phyloP scores from a whole-genome alignment of 139 green algal species.

The Parachlorella kessleri region DNA sequence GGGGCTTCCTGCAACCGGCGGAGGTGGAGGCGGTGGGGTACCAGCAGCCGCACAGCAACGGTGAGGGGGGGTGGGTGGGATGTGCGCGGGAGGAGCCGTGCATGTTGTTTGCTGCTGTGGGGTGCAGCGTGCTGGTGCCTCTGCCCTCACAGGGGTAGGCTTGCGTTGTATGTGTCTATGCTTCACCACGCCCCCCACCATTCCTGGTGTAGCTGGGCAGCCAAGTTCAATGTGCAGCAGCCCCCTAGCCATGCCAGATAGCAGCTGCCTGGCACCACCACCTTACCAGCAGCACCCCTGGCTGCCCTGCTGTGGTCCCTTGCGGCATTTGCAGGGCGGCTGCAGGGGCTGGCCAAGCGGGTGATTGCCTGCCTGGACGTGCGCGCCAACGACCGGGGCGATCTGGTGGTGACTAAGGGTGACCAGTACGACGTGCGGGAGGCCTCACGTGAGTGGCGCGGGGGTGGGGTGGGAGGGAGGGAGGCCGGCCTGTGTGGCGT shows the following conservation, averaged over 20 bases:
- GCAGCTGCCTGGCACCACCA: neutral
- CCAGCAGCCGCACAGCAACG: conserved; percentile 28
- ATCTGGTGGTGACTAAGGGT: conserved; percentile 95
- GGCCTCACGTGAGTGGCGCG: conserved; percentile 48
- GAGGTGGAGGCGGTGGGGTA: conserved; percentile 1
- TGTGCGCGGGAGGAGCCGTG: neutral
- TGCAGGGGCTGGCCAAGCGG: conserved; percentile 82
- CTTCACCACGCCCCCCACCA: too few relatives aligned
- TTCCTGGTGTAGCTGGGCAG: too few relatives aligned
- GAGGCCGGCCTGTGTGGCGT: too few relatives aligned
- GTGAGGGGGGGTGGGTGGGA: neutral
- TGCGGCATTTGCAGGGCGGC: conserved; percentile 9
- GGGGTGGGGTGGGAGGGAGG: neutral
- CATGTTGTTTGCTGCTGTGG: neutral
- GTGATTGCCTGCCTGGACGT: conserved; percentile 99
- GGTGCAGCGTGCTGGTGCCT: neutral
- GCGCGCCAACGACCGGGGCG: conserved; percentile 90
- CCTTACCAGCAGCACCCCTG: neutral
- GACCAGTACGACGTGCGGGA: conserved; percentile 95
- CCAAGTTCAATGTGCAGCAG: too few relatives aligned
- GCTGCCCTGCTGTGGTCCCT: neutral
- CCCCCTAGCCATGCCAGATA: neutral
- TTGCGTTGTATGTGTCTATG: too few relatives aligned
- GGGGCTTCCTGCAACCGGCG: conserved; percentile 75
- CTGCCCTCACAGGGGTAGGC: too few relatives aligned